These are phyloP conservation scores for Pulveroboletus sp. DNA, from an alignment of 768 basidiomycete genomes.

Conservation along the genomic window DNA sequence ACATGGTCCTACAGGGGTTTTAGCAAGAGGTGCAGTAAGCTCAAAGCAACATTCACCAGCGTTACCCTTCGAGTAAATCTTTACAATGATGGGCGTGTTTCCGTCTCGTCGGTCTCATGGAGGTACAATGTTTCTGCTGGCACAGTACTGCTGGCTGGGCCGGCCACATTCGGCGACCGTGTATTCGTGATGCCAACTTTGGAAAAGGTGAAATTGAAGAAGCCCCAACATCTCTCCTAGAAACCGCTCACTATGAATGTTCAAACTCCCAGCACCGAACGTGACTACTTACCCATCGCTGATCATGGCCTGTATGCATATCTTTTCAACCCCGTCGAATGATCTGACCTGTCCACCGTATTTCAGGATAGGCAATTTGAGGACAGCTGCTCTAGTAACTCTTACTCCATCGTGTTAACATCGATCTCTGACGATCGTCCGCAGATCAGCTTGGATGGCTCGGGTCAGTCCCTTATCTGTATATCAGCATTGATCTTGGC, in stretches of 20 bases:
- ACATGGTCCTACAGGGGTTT: too few species aligned
- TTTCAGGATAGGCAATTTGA: conserved; percentile 73
- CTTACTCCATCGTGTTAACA: not conserved
- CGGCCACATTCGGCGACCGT: conserved; percentile 1
- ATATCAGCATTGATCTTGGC: too few species aligned
- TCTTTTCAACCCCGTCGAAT: not conserved
- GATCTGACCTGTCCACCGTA: conserved; percentile 5
- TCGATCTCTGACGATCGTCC: conserved; percentile 4
- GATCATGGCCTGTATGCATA: conserved; percentile 74
- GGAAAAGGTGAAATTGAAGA: not conserved
- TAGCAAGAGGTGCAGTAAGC: not conserved
- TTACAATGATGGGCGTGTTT: not conserved
- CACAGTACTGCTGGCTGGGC: not conserved
- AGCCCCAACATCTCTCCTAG: not conserved
- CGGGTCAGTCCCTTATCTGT: conserved; percentile 45
- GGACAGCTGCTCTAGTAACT: conserved; percentile 70
- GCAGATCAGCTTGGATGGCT: conserved; percentile 75
- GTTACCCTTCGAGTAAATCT: not conserved
- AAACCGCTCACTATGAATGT: conserved; percentile 39
- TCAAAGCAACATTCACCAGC: not conserved
- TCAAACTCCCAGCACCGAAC: conserved; percentile 46
- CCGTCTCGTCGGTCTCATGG: too few species aligned
- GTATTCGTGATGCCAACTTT: conserved; percentile 7
- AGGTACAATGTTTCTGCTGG: too few species aligned
- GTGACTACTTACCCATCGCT: conserved; percentile 71